Evolutionary conservation across 2,329 filamentous ascomycete genomes (phyloP).

Genomic region (Raffaelea arxii): DNA sequence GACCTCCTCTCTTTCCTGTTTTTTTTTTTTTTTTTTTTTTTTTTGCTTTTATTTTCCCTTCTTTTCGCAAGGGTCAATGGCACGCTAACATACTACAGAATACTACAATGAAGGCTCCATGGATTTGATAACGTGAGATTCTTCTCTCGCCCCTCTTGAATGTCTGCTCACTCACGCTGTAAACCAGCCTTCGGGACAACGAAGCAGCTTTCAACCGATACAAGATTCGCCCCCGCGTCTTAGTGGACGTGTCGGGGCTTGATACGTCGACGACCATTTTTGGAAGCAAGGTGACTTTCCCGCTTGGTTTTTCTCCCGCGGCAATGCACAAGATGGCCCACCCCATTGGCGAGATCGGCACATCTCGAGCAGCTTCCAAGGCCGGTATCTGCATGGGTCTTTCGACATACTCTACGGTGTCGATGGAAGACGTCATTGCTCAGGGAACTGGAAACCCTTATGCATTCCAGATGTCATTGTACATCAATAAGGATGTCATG

Average conservation of each 20-base stretch:
- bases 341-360: slow-evolving; percentile 37
- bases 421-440: slow-evolving; percentile 33
- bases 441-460: slow-evolving; percentile 31
- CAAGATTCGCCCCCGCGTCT: not conserved
- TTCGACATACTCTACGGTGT: slow-evolving; percentile 34
- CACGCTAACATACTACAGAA: not conserved
- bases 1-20: not conserved
- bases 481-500: not conserved
- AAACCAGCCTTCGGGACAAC: not conserved
- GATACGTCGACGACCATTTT: slow-evolving; percentile 21
- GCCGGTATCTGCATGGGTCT: slow-evolving; percentile 29
- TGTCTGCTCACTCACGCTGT: not conserved
- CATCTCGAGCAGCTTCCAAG: not conserved
- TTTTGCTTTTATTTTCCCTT: too few relatives aligned
- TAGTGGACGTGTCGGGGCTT: slow-evolving; percentile 18
- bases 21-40: not conserved
- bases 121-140: not conserved
- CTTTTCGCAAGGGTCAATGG: too few relatives aligned
- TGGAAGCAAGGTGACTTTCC: slow-evolving; percentile 14
- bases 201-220: not conserved
- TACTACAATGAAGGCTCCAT: slow-evolving; percentile 1
- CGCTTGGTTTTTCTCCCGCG: slow-evolving; percentile 42
- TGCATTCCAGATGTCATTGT: slow-evolving; percentile 9
- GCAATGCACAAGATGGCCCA: slow-evolving; percentile 44
- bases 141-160: not conserved